These are phyloP conservation scores for Colletotrichum filicis DNA, from an alignment of 2,329 filamentous ascomycete species.

Conservation along the genomic window DNA sequence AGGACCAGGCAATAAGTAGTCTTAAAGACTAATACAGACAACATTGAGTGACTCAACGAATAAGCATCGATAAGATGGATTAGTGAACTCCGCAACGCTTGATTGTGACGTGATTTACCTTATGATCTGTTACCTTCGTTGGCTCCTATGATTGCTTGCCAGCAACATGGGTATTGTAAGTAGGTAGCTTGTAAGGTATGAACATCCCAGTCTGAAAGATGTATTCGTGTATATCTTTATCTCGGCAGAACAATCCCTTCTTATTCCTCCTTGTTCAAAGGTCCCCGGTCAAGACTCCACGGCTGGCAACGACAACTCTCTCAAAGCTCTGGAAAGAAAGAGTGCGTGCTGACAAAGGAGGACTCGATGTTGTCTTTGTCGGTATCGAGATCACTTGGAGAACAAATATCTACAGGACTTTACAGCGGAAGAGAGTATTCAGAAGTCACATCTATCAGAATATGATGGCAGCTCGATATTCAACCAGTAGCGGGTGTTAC, in stretches of 20 bases:
- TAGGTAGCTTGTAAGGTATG: too few relatives aligned
- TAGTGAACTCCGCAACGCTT: too few relatives aligned
- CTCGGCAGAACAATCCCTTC: too few relatives aligned
- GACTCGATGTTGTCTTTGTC: not conserved
- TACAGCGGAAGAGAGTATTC: not conserved
- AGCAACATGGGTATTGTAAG: too few relatives aligned
- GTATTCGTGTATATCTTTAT: too few relatives aligned
- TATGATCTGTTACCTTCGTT: too few relatives aligned
- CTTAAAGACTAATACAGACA: not conserved
- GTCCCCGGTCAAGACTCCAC: too few relatives aligned
- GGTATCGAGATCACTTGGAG: not conserved
- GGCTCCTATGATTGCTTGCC: too few relatives aligned
- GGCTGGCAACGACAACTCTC: too few relatives aligned
- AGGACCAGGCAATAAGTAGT: not conserved
- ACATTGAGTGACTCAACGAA: not conserved
- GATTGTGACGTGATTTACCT: too few relatives aligned
- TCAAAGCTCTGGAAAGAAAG: not conserved
- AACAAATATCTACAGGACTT: not conserved
- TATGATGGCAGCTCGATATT: not conserved
- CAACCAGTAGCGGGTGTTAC: not conserved
- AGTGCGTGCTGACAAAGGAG: not conserved
- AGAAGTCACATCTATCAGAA: not conserved
- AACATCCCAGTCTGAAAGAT: too few relatives aligned
- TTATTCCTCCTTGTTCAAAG: too few relatives aligned
- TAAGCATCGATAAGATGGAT: not conserved